A percentile compares a stretch with the other conserved stretches of the same genome.
Conservation (phyloP, 2,329 filamentous ascomycete species). For the Epichloe sylvatica region DNA sequence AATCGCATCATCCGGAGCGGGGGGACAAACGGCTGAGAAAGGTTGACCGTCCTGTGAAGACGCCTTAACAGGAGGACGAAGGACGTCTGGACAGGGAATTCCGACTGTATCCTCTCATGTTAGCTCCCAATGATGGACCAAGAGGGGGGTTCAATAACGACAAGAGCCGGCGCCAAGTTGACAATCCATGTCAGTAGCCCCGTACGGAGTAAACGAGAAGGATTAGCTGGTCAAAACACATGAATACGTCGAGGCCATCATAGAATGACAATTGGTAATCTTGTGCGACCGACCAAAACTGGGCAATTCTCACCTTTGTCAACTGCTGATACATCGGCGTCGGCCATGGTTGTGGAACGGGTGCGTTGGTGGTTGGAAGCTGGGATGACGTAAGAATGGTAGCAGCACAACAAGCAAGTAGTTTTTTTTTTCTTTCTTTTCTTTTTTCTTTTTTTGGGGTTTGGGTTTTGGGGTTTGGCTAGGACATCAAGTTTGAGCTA, state of each 20-base stretch:
- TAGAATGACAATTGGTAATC: not conserved
- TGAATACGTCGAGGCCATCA: not conserved
- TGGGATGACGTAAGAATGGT: constrained; percentile 8
- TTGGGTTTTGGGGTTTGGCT: not conserved
- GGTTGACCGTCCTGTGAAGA: constrained; percentile 12
- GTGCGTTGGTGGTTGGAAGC: not conserved
- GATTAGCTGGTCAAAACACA: not conserved
- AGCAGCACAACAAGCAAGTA: not conserved
- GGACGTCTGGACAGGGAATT: constrained; percentile 15
- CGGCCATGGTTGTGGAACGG: constrained; percentile 17
- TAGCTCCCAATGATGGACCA: not conserved
- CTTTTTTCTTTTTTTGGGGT: no score
- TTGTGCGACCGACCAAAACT: constrained; percentile 2
- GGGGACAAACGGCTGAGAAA: constrained; percentile 6
- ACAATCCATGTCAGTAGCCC: not conserved
- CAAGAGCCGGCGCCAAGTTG: not conserved
- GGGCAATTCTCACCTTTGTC: constrained; percentile 20
- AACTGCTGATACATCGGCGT: constrained; percentile 21
- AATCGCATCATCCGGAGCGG: constrained; percentile 3
- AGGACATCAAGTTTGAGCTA: not conserved
- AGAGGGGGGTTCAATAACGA: not conserved
- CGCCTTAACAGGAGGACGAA: constrained; percentile 16
- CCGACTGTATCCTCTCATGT: constrained; percentile 12
- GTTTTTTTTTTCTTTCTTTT: no score
- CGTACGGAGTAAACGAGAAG: not conserved